Conservation (phyloP, 164 flowering plant genomes). For the Tinospora cordifolia region DNA sequence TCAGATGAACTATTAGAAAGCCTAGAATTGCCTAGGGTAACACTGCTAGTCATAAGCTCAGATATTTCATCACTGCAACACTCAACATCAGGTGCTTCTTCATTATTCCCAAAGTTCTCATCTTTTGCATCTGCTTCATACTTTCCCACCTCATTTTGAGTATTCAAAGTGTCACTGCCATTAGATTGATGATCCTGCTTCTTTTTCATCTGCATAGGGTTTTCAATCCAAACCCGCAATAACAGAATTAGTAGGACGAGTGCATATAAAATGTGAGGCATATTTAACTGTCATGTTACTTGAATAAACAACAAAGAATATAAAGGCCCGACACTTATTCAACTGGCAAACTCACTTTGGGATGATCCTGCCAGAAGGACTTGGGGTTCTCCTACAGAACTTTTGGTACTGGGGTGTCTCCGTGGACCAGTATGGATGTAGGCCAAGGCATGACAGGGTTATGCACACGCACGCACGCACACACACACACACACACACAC, state of each 20-base stretch:
- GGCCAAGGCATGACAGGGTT: too few relatives aligned
- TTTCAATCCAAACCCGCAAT: conserved; percentile 11
- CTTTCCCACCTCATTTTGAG: conserved; percentile 23
- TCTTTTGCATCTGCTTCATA: conserved; percentile 22
- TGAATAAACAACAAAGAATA: background rate
- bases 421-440: too few relatives aligned
- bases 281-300: background rate
- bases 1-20: conserved; percentile 20
- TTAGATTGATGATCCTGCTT: conserved; percentile 31
- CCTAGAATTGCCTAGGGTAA: conserved; percentile 27
- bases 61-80: conserved; percentile 36
- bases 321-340: too few relatives aligned
- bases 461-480: too few relatives aligned
- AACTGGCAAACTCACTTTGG: too few relatives aligned
- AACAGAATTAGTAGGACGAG: background rate
- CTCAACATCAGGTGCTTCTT: conserved; percentile 35
- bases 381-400: too few relatives aligned
- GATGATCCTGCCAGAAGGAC: too few relatives aligned
- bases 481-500: too few relatives aligned
- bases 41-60: conserved; percentile 24
- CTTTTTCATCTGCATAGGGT: conserved; percentile 45
- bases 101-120: conserved; percentile 28
- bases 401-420: too few relatives aligned
- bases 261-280: background rate
- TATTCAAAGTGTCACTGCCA: conserved; percentile 21